These are phyloP conservation scores for Phytophthora podocarpi DNA, from an alignment of 352 stramenopile species.

Conservation along the genomic window DNA sequence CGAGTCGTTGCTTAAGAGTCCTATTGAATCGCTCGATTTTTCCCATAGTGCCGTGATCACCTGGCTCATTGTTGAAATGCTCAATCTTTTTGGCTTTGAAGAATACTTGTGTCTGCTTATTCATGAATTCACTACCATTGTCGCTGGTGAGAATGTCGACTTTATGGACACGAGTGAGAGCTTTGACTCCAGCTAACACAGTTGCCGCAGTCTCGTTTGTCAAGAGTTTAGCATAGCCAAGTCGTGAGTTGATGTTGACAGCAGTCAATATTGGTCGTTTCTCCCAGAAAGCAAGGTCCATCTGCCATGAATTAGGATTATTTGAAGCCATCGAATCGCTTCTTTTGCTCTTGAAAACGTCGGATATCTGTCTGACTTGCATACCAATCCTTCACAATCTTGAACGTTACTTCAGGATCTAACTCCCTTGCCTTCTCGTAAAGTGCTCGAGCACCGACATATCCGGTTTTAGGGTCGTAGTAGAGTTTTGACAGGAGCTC, in stretches of 20 bases:
- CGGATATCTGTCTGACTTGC: slow-evolving; percentile 20
- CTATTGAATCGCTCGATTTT: no score
- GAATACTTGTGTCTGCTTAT: slow-evolving; percentile 26
- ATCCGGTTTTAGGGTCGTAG: no score
- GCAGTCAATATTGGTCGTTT: no score
- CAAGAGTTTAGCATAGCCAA: no score
- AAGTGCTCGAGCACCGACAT: slow-evolving; percentile 12
- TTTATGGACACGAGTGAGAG: slow-evolving; percentile 26
- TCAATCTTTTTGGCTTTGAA: slow-evolving; percentile 40
- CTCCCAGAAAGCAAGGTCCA: no score
- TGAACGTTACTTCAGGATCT: slow-evolving; percentile 3
- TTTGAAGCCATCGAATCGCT: background rate
- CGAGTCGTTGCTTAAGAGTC: no score
- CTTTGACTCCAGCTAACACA: no score
- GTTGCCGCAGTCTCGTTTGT: no score
- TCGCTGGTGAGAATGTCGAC: slow-evolving; percentile 38
- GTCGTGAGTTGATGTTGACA: no score
- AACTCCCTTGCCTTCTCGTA: slow-evolving; percentile 24
- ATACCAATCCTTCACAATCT: slow-evolving; percentile 26
- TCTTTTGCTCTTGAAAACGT: slow-evolving; percentile 25
- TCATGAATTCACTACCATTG: slow-evolving; percentile 49
- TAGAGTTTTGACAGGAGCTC: no score
- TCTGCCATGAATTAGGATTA: slow-evolving; percentile 15
- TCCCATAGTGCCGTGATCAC: no score
- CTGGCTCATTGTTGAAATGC: no score